These are phyloP conservation scores for Aspergillus ibericus DNA, from an alignment of 2,329 filamentous ascomycete species.

Conservation along the genomic window DNA sequence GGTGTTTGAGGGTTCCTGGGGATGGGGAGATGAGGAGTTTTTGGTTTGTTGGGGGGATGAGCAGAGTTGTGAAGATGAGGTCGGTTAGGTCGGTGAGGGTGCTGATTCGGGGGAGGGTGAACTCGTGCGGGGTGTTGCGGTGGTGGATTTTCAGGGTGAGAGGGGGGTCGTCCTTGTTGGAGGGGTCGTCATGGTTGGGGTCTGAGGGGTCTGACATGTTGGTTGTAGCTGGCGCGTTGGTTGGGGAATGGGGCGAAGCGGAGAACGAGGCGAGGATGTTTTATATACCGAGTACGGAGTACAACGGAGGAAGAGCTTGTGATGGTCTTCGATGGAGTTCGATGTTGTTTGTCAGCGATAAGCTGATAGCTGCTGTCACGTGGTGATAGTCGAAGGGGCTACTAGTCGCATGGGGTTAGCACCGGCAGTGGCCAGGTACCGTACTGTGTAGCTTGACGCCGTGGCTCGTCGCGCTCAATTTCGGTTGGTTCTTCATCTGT, in stretches of 20 bases:
- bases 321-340: conserved; percentile 4
- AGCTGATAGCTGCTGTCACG: neutral
- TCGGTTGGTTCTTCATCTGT: neutral
- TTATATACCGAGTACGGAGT: neutral
- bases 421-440: neutral
- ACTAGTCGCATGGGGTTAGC: neutral
- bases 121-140: conserved; percentile 52
- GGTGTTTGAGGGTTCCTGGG: conserved; percentile 47
- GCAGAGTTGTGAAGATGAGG: conserved; percentile 34
- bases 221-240: neutral
- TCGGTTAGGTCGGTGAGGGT: conserved; percentile 50
- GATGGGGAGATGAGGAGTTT: conserved; percentile 50
- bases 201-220: neutral
- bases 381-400: neutral
- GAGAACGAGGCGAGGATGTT: neutral
- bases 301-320: neutral
- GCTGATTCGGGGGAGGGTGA: conserved; percentile 51
- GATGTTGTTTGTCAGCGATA: conserved; percentile 5
- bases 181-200: neutral
- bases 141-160: conserved; percentile 54
- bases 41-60: conserved; percentile 44
- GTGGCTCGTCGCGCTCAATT: neutral
- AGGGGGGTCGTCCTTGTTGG: neutral
- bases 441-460: neutral
- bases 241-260: neutral